Evolutionary conservation across 257 asterid genomes (phyloP).

Genomic region (Scutellaria barbata): DNA sequence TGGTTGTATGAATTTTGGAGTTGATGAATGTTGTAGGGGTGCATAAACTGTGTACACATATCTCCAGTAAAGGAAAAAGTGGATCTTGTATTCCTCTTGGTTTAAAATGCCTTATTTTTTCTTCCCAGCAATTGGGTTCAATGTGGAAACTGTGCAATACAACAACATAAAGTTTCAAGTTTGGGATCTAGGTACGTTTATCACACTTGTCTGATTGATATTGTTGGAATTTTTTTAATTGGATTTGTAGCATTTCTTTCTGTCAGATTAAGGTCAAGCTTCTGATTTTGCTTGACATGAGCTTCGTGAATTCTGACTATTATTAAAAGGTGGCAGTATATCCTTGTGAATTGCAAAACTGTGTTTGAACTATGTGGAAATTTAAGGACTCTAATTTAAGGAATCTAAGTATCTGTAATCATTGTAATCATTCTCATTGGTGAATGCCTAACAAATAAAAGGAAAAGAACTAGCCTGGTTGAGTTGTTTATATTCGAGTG

Average conservation of each 20-base stretch:
- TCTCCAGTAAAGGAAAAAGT: not conserved
- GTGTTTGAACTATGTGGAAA: slow-evolving; percentile 1
- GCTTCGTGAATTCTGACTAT: slow-evolving; percentile 16
- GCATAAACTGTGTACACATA: not conserved
- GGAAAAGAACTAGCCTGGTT: not conserved
- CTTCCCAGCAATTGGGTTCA: slow-evolving; percentile 85
- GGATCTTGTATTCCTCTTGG: not conserved
- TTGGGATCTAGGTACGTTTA: slow-evolving; percentile 79
- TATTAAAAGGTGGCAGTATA: slow-evolving; percentile 12
- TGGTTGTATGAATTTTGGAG: slow-evolving; percentile 9
- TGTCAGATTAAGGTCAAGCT: not conserved
- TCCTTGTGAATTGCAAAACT: not conserved
- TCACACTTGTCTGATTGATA: slow-evolving; percentile 9
- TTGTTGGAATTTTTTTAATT: slow-evolving; percentile 13
- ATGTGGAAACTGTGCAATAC: slow-evolving; percentile 85
- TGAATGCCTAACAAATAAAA: not conserved
- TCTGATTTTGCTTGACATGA: slow-evolving; percentile 8
- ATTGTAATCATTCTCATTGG: not conserved
- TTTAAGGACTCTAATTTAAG: slow-evolving; percentile 15
- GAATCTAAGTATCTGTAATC: slow-evolving; percentile 1
- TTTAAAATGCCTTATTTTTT: slow-evolving; percentile 22
- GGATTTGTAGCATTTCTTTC: slow-evolving; percentile 25
- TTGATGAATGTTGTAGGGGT: slow-evolving; percentile 18
- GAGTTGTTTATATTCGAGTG: not conserved
- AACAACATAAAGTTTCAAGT: slow-evolving; percentile 88